phyloP scores from a whole-genome alignment of 2,329 filamentous ascomycete species.

The Aspergillus melleus region DNA sequence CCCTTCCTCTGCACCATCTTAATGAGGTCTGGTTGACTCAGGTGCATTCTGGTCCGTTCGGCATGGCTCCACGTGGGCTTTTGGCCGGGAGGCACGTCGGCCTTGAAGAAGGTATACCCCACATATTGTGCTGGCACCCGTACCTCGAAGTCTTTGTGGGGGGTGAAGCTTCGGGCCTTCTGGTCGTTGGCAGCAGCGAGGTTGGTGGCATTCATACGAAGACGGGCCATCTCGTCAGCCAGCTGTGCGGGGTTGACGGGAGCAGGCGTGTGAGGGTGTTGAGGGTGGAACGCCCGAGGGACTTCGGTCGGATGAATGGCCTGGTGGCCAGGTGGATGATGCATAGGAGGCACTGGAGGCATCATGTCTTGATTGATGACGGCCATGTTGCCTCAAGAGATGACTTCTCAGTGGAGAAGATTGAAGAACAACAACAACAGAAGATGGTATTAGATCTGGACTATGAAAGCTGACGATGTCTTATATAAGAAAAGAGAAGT shows the following conservation, averaged over 20 bases:
- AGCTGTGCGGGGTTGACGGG: constrained; percentile 14
- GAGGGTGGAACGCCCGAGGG: constrained; percentile 15
- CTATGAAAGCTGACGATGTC: background rate
- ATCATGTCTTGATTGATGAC: constrained; percentile 20
- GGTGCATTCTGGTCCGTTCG: constrained; percentile 30
- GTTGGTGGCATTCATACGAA: constrained; percentile 15
- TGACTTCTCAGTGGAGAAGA: background rate
- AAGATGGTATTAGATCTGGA: background rate
- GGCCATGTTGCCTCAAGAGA: constrained; percentile 3
- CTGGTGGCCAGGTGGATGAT: constrained; percentile 11
- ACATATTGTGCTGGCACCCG: constrained; percentile 24
- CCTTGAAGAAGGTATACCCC: constrained; percentile 39
- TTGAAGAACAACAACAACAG: background rate
- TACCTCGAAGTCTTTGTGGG: constrained; percentile 10
- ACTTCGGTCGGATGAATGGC: constrained; percentile 9
- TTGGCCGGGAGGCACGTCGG: constrained; percentile 28
- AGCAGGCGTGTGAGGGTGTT: constrained; percentile 5
- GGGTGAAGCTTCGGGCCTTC: constrained; percentile 4
- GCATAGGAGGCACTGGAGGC: constrained; percentile 17
- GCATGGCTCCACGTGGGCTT: constrained; percentile 33
- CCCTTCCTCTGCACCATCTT: constrained; percentile 32
- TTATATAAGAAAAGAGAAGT: background rate
- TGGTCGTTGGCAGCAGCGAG: constrained; percentile 1
- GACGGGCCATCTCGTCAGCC: constrained; percentile 18
- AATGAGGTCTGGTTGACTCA: constrained; percentile 32